Evolutionary conservation across 2,329 filamentous ascomycete species (phyloP), one percentile per base, ranked within the genome.

Genomic region (Scedosporium boydii): DNA sequence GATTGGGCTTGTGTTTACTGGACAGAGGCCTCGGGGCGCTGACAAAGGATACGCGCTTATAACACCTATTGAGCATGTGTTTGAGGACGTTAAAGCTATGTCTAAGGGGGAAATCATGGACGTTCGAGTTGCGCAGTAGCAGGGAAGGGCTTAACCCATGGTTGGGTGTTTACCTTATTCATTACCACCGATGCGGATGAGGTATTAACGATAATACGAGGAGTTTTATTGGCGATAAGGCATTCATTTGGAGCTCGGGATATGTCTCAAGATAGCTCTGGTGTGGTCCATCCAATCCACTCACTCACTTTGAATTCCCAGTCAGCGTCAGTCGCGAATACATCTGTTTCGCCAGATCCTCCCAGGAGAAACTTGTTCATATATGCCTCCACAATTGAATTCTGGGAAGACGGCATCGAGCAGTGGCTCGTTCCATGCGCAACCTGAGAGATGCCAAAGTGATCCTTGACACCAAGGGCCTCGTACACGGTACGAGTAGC

Each of bases 271-370:
- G 56, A 58, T 23, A 58, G 29, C n/a, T 58, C 56, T 9, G 56
- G 56, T 14, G 56, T 55, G 10, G 51, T 23, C 56, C 56, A 42
- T 34, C 58, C 58, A 18, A 46, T 60, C 58, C 41, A 48, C n/a
- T 42, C 58, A 60, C 58, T 51, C 42, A n/a, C 58, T 42, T 60
- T 42, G 48, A 60, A 60, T 10, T 60, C 58, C 21, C 41, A 58
- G 16, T n/a, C n/a, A 12, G 16, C 58, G 16, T 60, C 58, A 41
- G 58, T 48, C 1, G 18, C 16, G 21, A 44, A 60, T 16, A 60
- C 26, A 16, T 6, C 7, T n/a, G 58, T 60, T 6, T 60, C 58
- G n/a, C n/a, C 42, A 14, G 23, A 16, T 27, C 23, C 23, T 4
- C 41, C 41, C 3, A 26, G 41, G 14, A 60, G 42, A 14, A 60